Conservation (phyloP, 306 rosid species). For the Boehmeria nivea region DNA sequence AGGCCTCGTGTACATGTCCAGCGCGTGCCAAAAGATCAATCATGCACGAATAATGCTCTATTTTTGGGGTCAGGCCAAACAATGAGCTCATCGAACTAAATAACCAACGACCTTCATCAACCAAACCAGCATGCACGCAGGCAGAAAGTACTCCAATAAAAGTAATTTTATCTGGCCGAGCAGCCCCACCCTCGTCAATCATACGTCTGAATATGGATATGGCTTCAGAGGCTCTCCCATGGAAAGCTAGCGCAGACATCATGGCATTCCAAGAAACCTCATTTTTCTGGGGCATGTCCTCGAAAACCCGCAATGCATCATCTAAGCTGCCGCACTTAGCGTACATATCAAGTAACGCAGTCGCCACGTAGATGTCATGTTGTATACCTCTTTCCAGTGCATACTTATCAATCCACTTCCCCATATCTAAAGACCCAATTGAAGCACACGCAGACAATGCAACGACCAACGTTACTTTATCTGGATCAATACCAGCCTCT, state of each 20-base stretch:
- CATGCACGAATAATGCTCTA: constrained; percentile 96
- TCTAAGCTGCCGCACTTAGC: constrained; percentile 89
- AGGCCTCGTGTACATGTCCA: constrained; percentile 71
- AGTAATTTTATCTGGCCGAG: constrained; percentile 73
- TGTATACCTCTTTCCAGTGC: constrained; percentile 59
- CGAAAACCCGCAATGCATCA: constrained; percentile 61
- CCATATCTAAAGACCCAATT: constrained; percentile 72
- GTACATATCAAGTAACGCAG: constrained; percentile 88
- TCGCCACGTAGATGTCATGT: constrained; percentile 59
- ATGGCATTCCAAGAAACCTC: constrained; percentile 95
- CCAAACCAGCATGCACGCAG: constrained; percentile 82
- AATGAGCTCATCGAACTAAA: constrained; percentile 64
- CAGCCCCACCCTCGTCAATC: constrained; percentile 51
- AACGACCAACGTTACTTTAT: constrained; percentile 67
- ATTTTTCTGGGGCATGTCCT: constrained; percentile 66
- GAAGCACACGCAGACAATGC: constrained; percentile 73
- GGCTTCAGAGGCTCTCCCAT: constrained; percentile 77
- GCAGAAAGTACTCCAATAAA: constrained; percentile 90
- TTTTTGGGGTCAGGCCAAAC: constrained; percentile 66
- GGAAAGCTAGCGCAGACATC: constrained; percentile 94
- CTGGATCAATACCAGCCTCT: constrained; percentile 42
- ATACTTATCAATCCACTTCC: constrained; percentile 59
- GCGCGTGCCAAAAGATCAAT: constrained; percentile 89
- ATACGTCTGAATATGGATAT: constrained; percentile 57
- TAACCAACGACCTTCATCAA: constrained; percentile 57